phyloP scores from a whole-genome alignment of 2,329 filamentous ascomycete genomes.

The Trichophyton mentagrophytes region DNA sequence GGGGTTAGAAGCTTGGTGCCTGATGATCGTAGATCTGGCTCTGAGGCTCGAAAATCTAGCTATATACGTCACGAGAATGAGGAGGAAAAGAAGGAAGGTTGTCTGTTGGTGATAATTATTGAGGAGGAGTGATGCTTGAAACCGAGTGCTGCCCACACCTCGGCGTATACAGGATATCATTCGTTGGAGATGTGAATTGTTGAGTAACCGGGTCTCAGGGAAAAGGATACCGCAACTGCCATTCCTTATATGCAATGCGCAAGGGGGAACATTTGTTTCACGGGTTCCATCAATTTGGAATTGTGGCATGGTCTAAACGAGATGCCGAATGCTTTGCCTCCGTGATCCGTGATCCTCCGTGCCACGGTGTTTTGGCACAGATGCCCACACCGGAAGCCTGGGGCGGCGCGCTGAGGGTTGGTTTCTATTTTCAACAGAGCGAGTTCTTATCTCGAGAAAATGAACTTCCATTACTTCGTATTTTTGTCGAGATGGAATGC shows the following conservation, averaged over 20 bases:
- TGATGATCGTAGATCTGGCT: conserved; percentile 2
- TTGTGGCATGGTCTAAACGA: no score
- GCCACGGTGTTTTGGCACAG: background rate
- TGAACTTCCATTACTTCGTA: background rate
- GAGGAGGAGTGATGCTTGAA: background rate
- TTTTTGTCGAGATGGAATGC: background rate
- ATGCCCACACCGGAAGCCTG: background rate
- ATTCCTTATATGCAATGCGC: no score
- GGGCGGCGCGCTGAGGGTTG: background rate
- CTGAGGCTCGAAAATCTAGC: background rate
- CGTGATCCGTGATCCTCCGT: background rate
- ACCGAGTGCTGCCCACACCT: background rate
- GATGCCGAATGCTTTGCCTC: no score
- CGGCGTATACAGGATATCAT: background rate
- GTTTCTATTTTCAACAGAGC: background rate
- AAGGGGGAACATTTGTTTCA: no score
- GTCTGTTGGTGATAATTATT: background rate
- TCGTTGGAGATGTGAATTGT: background rate
- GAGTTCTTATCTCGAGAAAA: background rate
- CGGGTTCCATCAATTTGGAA: no score
- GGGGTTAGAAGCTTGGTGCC: background rate
- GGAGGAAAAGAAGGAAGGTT: background rate
- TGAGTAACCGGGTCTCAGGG: background rate
- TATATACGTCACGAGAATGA: background rate
- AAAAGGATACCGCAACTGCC: background rate